Percentiles rank a stretch among this genome's conserved stretches.
phyloP scores from a whole-genome alignment of 495 filamentous ascomycete species.

The Aspergillus funiculosus region DNA sequence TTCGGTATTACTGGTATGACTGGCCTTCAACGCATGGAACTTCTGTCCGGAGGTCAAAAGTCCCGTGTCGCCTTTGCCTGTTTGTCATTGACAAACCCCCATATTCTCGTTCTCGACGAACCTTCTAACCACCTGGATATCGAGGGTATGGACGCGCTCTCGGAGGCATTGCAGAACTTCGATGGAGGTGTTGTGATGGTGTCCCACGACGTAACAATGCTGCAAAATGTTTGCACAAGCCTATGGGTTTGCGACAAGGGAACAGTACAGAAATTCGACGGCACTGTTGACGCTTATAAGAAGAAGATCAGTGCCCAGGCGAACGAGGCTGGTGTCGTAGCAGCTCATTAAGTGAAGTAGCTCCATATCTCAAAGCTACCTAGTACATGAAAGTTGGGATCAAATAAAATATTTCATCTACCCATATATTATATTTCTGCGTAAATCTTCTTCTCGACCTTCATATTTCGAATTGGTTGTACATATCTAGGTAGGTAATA shows the following conservation, averaged over 20 bases:
- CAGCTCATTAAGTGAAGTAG: constrained; percentile 39
- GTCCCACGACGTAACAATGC: constrained; percentile 97
- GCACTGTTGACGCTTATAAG: constrained; percentile 96
- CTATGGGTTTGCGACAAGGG: constrained; percentile 97
- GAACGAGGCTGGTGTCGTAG: constrained; percentile 72
- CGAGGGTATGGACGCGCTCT: constrained; percentile 96
- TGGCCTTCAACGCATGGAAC: constrained; percentile 90
- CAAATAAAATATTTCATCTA: too few species aligned
- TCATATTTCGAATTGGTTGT: too few species aligned
- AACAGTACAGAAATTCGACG: constrained; percentile 92
- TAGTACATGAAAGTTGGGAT: too few species aligned
- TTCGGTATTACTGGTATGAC: constrained; percentile 99
- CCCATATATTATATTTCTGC: too few species aligned
- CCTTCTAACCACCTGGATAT: constrained; percentile 98
- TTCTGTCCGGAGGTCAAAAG: constrained; percentile 96
- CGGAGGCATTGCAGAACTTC: constrained; percentile 75
- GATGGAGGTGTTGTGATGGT: constrained; percentile 97
- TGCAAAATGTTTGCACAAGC: constrained; percentile 88
- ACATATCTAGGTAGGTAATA: too few species aligned
- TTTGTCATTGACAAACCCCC: constrained; percentile 83
- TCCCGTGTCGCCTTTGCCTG: constrained; percentile 96
- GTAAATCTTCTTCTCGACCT: too few species aligned
- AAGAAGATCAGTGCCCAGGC: constrained; percentile 90
- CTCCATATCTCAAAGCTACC: too few species aligned
- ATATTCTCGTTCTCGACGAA: constrained; percentile 97